phyloP scores from a whole-genome alignment of 495 filamentous ascomycete species.

The Entonaema liquescens region DNA sequence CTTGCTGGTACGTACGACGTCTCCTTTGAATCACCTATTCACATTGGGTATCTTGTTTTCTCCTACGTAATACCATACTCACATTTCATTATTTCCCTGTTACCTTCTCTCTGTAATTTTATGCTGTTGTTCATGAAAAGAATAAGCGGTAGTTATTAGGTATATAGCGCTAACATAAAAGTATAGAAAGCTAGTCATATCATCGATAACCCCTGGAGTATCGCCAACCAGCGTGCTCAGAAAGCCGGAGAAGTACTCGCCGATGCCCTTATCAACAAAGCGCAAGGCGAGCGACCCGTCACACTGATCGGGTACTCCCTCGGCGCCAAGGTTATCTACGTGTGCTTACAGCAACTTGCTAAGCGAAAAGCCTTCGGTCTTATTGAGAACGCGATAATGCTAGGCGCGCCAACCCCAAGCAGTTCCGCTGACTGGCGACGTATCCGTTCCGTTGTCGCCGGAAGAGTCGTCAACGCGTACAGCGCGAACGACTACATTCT shows the following conservation, averaged over 20 bases:
- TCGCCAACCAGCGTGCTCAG: conserved; percentile 83
- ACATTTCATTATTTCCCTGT: background rate
- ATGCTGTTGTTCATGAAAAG: no score
- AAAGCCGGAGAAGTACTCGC: conserved; percentile 90
- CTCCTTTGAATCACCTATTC: background rate
- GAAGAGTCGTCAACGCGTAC: conserved; percentile 67
- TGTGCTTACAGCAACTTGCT: conserved; percentile 78
- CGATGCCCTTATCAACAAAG: conserved; percentile 88
- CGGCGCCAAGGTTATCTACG: conserved; percentile 88
- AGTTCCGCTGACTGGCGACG: conserved; percentile 61
- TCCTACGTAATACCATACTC: no score
- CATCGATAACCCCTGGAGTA: conserved; percentile 91
- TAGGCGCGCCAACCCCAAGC: conserved; percentile 80
- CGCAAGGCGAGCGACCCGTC: conserved; percentile 89
- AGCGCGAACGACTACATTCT: conserved; percentile 69
- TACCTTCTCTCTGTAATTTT: no score
- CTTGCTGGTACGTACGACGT: conserved; percentile 59
- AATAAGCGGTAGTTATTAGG: background rate
- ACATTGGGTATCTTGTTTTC: no score
- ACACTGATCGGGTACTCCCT: conserved; percentile 90
- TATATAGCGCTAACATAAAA: conserved; percentile 67
- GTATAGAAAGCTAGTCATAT: conserved; percentile 79
- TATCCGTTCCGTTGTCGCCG: conserved; percentile 65
- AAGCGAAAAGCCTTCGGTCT: conserved; percentile 84
- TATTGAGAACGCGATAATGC: conserved; percentile 84